These are phyloP conservation scores for Thinopyrum elongatum DNA, from an alignment of 176 grass and related monocot genomes.

Conservation along the genomic window DNA sequence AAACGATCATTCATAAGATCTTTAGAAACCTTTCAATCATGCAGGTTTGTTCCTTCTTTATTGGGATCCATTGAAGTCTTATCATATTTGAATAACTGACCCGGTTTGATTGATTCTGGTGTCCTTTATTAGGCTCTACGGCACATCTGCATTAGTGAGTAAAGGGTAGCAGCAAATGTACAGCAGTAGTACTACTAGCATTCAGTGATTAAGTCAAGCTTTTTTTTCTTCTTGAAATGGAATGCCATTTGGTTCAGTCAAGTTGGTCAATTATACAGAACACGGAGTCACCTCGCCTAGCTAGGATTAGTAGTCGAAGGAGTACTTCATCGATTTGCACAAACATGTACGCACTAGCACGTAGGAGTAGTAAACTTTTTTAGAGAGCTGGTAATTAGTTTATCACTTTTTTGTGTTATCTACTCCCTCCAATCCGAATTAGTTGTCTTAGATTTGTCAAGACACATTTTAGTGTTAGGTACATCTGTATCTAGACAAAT, in stretches of 20 bases:
- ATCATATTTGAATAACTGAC: neutral
- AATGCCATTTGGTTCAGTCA: neutral
- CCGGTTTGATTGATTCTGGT: neutral
- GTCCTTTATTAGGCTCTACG: constrained; percentile 10
- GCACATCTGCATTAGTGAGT: constrained; percentile 21
- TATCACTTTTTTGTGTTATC: too few species aligned
- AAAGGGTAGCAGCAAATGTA: constrained; percentile 2
- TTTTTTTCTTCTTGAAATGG: neutral
- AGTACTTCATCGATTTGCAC: constrained; percentile 23
- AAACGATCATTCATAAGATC: constrained; percentile 15
- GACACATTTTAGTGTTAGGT: too few species aligned
- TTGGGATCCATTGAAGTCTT: neutral
- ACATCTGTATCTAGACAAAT: too few species aligned
- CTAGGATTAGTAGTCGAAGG: neutral
- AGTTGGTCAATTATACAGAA: neutral
- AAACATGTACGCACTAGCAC: constrained; percentile 12
- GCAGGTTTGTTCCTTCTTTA: constrained; percentile 24
- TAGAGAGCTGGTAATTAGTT: too few species aligned
- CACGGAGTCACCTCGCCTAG: neutral
- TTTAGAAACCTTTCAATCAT: neutral
- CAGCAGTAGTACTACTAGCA: neutral
- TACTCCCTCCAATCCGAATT: too few species aligned
- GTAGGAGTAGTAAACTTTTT: too few species aligned
- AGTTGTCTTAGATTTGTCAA: too few species aligned
- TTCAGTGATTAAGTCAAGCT: neutral